A percentile compares a stretch with the other conserved stretches of the same genome.
Conservation (phyloP, 139 green algal genomes). For the Pedinophyceae sp. region DNA sequence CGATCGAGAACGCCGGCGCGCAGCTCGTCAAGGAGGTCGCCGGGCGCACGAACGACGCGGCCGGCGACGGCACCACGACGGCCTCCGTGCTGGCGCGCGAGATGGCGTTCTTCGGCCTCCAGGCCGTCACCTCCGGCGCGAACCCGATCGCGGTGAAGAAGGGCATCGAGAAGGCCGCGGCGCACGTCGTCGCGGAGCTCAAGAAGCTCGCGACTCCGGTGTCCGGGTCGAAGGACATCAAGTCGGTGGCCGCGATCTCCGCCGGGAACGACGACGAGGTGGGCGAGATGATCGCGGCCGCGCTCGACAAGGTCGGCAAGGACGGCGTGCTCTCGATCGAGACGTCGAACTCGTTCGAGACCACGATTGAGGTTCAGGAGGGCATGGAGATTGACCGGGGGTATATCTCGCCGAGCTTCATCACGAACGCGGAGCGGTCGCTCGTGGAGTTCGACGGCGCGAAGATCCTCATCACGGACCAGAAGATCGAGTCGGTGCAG, state of each 20-base stretch:
- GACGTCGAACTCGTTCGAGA: conserved; percentile 48
- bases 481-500: conserved; percentile 70
- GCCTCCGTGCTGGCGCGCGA: conserved; percentile 85
- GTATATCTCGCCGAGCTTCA: conserved; percentile 93
- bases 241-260: conserved; percentile 54
- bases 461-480: conserved; percentile 84
- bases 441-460: conserved; percentile 82
- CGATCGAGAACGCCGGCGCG: conserved; percentile 89
- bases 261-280: conserved; percentile 68
- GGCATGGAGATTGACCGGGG: conserved; percentile 94
- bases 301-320: conserved; percentile 65
- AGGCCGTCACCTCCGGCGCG: conserved; percentile 71
- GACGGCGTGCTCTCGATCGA: conserved; percentile 94
- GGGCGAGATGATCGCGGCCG: conserved; percentile 70
- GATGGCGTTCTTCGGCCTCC: conserved; percentile 83
- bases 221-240: conserved; percentile 81
- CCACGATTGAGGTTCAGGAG: conserved; percentile 80
- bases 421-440: conserved; percentile 80
- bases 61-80: conserved; percentile 93
- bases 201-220: conserved; percentile 64
- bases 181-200: conserved; percentile 68
- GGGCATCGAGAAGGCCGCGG: conserved; percentile 90
- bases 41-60: conserved; percentile 87
- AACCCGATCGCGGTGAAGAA: conserved; percentile 93
- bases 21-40: conserved; percentile 97